Evolutionary conservation across 768 basidiomycete genomes (phyloP).

Genomic region (Boletellus sp.): DNA sequence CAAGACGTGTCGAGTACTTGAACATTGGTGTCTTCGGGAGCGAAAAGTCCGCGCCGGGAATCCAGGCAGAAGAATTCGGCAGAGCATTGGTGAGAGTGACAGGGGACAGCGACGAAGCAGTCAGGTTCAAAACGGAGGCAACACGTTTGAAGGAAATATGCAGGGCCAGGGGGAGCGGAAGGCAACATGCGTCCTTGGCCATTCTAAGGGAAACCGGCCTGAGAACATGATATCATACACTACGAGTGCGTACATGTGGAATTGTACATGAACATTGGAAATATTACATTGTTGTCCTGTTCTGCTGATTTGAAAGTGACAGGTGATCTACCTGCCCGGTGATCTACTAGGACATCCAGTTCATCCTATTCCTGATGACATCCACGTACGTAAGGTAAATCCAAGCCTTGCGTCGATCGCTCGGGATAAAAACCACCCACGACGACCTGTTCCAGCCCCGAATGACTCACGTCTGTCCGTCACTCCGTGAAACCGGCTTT

Average conservation of each 20-base stretch:
- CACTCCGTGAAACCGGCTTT: constrained; percentile 1
- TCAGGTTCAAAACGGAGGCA: neutral
- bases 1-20: neutral
- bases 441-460: neutral
- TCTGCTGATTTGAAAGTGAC: too few relatives aligned
- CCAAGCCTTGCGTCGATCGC: neutral
- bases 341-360: too few relatives aligned
- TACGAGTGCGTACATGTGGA: too few relatives aligned
- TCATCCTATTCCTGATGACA: neutral
- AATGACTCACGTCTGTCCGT: constrained; percentile 1
- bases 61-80: constrained; percentile 1
- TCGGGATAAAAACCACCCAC: neutral
- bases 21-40: constrained; percentile 7
- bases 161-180: constrained; percentile 3
- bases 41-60: neutral
- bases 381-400: neutral
- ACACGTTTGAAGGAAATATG: neutral
- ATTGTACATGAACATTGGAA: too few relatives aligned
- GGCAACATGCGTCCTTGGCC: neutral
- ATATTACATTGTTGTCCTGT: too few relatives aligned
- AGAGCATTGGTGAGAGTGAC: constrained; percentile 4
- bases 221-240: neutral
- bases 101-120: constrained; percentile 3
- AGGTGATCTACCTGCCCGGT: too few relatives aligned
- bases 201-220: neutral